Evolutionary conservation across 371 early-diverging fungal species (phyloP).

Genomic region (Coemansia sp.): DNA sequence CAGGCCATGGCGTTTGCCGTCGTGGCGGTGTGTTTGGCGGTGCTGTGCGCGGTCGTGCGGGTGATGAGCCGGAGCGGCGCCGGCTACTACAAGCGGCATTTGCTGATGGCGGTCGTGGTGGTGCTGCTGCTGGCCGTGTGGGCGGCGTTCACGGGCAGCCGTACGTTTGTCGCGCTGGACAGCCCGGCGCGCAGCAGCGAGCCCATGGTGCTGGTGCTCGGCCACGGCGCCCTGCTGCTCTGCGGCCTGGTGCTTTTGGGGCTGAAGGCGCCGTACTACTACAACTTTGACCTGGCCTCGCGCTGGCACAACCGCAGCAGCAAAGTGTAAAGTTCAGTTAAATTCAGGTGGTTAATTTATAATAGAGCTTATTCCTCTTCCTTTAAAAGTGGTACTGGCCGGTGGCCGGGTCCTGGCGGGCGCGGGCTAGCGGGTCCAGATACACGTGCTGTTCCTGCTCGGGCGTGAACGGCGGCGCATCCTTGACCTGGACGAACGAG

Average conservation of each 20-base stretch:
- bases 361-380: no score
- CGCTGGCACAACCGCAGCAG: slow-evolving; percentile 6
- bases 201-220: slow-evolving; percentile 13
- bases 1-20: slow-evolving; percentile 10
- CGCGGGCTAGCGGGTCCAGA: slow-evolving; percentile 87
- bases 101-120: not conserved
- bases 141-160: slow-evolving; percentile 17
- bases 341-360: no score
- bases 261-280: slow-evolving; percentile 22
- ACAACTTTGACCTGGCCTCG: slow-evolving; percentile 32
- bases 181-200: slow-evolving; percentile 29
- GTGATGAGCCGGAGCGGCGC: not conserved
- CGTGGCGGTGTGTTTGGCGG: not conserved
- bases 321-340: not conserved
- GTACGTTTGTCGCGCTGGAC: slow-evolving; percentile 22
- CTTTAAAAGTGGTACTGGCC: slow-evolving; percentile 39
- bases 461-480: slow-evolving; percentile 79
- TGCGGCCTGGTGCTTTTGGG: slow-evolving; percentile 5
- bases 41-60: not conserved
- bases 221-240: slow-evolving; percentile 17
- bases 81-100: slow-evolving; percentile 11
- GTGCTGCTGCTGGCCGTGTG: slow-evolving; percentile 18
- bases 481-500: slow-evolving; percentile 85
- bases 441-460: slow-evolving; percentile 80
- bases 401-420: slow-evolving; percentile 68